Evolutionary conservation across 2,329 filamentous ascomycete genomes (phyloP).

Genomic region (Blumeria hordei): DNA sequence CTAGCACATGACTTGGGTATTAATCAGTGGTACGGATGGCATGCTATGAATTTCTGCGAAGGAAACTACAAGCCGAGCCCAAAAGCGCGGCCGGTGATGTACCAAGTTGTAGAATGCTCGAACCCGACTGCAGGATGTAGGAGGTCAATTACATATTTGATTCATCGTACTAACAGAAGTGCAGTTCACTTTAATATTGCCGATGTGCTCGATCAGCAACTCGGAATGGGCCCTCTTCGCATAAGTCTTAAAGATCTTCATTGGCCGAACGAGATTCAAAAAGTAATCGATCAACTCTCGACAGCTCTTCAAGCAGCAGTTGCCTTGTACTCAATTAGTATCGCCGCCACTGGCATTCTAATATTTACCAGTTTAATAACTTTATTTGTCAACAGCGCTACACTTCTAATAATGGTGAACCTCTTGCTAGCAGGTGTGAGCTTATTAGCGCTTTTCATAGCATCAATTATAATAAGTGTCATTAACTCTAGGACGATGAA

Average conservation of each 20-base stretch:
- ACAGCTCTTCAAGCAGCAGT: constrained; percentile 27
- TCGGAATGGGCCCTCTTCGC: constrained; percentile 18
- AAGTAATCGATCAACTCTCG: constrained; percentile 25
- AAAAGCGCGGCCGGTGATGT: constrained; percentile 17
- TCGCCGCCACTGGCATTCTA: constrained; percentile 25
- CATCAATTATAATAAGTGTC: constrained; percentile 51
- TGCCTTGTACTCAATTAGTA: constrained; percentile 32
- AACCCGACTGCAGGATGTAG: constrained; percentile 25
- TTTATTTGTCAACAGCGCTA: constrained; percentile 19
- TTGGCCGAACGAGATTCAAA: constrained; percentile 30
- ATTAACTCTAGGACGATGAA: constrained; percentile 27
- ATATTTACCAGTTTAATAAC: constrained; percentile 22
- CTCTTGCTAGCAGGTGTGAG: constrained; percentile 21
- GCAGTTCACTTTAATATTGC: constrained; percentile 27
- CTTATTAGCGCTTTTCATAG: constrained; percentile 37
- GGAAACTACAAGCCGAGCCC: constrained; percentile 17
- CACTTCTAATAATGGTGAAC: constrained; percentile 24
- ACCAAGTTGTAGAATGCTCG: constrained; percentile 30
- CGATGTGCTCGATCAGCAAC: constrained; percentile 22
- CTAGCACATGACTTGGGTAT: constrained; percentile 25
- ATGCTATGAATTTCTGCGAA: constrained; percentile 35
- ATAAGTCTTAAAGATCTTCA: constrained; percentile 26
- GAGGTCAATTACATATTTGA: constrained; percentile 1
- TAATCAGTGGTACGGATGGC: constrained; percentile 34
- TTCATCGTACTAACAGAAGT: background rate